Conservation (phyloP, 2,329 filamentous ascomycete genomes). For the Graphilbum ipis-grandicollis region DNA sequence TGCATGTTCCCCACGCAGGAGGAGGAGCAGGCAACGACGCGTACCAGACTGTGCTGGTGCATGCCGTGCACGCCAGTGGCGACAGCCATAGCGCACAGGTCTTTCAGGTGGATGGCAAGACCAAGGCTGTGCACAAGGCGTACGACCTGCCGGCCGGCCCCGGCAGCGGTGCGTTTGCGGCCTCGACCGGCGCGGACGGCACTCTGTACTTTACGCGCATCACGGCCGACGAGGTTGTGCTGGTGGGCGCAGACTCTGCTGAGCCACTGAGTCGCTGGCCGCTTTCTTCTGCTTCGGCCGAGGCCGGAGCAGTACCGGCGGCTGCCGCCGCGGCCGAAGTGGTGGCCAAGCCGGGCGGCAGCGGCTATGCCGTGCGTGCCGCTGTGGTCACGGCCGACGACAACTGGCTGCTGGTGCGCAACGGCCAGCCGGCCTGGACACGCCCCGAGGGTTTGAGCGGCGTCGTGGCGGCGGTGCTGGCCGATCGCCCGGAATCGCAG, state of each 20-base stretch:
- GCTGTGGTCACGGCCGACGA: constrained; percentile 50
- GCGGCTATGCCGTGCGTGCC: constrained; percentile 58
- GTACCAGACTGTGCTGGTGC: constrained; percentile 68
- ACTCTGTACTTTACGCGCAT: constrained; percentile 80
- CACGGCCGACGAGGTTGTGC: constrained; percentile 52
- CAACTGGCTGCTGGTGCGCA: constrained; percentile 72
- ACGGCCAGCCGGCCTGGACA: constrained; percentile 65
- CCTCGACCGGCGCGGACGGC: constrained; percentile 54
- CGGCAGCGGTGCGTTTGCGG: constrained; percentile 57
- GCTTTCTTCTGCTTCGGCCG: constrained; percentile 13
- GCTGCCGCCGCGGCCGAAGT: constrained; percentile 50
- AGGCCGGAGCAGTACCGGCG: no score
- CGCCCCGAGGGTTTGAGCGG: constrained; percentile 70
- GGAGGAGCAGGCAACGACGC: constrained; percentile 39
- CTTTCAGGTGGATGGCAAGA: constrained; percentile 64
- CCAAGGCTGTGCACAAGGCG: constrained; percentile 50
- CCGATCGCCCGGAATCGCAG: constrained; percentile 55
- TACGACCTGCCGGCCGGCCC: constrained; percentile 60
- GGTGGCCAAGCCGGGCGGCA: constrained; percentile 46
- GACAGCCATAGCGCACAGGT: constrained; percentile 42
- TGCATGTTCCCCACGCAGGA: constrained; percentile 15
- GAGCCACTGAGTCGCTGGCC: constrained; percentile 62
- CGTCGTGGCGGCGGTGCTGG: constrained; percentile 64
- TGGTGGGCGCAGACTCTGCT: constrained; percentile 63
- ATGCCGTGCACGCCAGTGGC: constrained; percentile 42